Conservation (phyloP, 2,329 filamentous ascomycete genomes). For the Hirsutella rhossiliensis region DNA sequence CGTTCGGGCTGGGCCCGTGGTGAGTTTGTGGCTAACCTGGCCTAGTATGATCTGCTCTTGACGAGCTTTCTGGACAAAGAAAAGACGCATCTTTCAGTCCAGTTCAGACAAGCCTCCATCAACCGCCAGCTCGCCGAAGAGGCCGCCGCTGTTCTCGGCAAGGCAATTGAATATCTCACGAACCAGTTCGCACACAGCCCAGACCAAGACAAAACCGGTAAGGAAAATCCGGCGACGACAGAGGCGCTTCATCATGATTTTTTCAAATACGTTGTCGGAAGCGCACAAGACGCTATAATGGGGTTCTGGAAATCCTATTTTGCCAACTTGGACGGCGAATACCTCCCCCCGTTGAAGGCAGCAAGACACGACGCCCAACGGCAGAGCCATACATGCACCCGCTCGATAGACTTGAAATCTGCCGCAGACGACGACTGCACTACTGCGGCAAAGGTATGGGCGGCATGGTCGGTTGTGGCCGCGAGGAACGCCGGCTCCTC, state of each 20-base stretch:
- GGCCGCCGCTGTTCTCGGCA: neutral
- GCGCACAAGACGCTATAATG: neutral
- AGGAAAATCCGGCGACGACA: neutral
- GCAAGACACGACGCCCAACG: neutral
- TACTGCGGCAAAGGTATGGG: conserved; percentile 4
- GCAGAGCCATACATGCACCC: neutral
- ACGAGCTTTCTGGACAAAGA: neutral
- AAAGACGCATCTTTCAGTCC: conserved; percentile 1
- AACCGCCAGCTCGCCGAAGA: neutral
- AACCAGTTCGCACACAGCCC: neutral
- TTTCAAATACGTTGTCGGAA: conserved; percentile 1
- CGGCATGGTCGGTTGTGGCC: conserved; percentile 17
- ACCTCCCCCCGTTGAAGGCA: neutral
- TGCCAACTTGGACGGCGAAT: neutral
- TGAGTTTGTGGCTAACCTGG: neutral
- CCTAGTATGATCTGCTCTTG: conserved; percentile 1
- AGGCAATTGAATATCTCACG: conserved; percentile 1
- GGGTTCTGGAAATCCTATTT: conserved; percentile 3
- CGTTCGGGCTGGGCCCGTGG: too few species aligned
- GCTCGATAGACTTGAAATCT: neutral
- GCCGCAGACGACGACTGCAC: neutral
- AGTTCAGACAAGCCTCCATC: conserved; percentile 2
- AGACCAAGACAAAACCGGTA: neutral
- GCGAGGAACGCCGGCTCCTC: conserved; percentile 19
- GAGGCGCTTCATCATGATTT: neutral